Conservation (phyloP, 306 rosid species). For the Vigna mungo region DNA sequence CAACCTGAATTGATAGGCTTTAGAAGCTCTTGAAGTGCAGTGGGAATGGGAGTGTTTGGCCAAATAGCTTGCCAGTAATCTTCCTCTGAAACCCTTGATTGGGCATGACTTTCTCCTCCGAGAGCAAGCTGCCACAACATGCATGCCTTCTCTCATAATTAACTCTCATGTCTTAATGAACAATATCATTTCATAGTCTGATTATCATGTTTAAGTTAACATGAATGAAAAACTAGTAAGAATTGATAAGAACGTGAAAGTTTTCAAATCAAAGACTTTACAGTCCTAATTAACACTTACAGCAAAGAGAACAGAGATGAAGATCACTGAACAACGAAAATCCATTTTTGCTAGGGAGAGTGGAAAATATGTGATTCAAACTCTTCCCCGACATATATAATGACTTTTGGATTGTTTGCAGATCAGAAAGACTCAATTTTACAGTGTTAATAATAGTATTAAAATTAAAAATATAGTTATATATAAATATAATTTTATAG, state of each 20-base stretch:
- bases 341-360: not conserved
- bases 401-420: not conserved
- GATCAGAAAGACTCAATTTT: too few relatives aligned
- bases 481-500: too few relatives aligned
- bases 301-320: not conserved
- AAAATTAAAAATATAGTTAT: too few relatives aligned
- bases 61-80: conserved; percentile 37
- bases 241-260: not conserved
- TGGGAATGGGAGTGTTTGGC: conserved; percentile 46
- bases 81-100: not conserved
- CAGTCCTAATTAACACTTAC: not conserved
- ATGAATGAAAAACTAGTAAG: too few relatives aligned
- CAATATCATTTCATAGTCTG: too few relatives aligned
- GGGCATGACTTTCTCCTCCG: not conserved
- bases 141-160: not conserved
- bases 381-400: not conserved
- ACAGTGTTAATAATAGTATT: too few relatives aligned
- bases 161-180: not conserved
- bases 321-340: not conserved
- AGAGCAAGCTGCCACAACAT: not conserved
- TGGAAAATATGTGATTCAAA: not conserved
- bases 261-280: too few relatives aligned
- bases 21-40: conserved; percentile 1
- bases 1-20: not conserved
- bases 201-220: not conserved